These are phyloP conservation scores for Allantophomopsis cytisporea DNA, from an alignment of 2,329 filamentous ascomycete species.

Conservation along the genomic window DNA sequence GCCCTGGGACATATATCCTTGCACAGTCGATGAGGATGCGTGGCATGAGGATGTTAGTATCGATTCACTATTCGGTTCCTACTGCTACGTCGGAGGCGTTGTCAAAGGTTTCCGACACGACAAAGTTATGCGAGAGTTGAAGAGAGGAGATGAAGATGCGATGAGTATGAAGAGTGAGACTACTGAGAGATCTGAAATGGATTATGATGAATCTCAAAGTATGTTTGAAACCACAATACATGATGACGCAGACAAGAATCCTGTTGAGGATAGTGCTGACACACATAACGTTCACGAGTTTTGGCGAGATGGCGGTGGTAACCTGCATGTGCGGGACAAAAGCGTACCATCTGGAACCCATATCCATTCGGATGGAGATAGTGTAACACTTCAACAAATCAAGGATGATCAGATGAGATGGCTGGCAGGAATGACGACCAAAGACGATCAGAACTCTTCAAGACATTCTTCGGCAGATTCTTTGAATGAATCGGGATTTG, in stretches of 20 bases:
- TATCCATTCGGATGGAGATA: too few species aligned
- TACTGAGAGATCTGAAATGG: not conserved
- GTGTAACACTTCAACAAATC: not conserved
- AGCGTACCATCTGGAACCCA: too few species aligned
- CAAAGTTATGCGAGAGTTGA: conserved; percentile 32
- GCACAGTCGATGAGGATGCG: conserved; percentile 49
- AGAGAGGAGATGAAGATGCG: not conserved
- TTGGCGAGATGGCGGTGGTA: too few species aligned
- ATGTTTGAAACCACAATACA: too few species aligned
- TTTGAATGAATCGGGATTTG: not conserved
- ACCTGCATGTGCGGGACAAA: too few species aligned
- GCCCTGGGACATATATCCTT: conserved; percentile 70
- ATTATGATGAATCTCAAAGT: too few species aligned
- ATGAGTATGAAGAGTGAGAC: not conserved
- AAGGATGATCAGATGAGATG: too few species aligned
- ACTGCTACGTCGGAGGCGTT: conserved; percentile 42
- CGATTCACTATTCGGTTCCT: conserved; percentile 52
- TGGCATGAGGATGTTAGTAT: conserved; percentile 59
- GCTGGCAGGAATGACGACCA: not conserved
- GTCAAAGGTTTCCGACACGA: conserved; percentile 52
- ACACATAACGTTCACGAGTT: too few species aligned
- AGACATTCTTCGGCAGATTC: not conserved
- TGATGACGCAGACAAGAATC: too few species aligned
- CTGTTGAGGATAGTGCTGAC: not conserved
- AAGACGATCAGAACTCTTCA: not conserved